Evolutionary conservation across 2,329 filamentous ascomycete genomes (phyloP).

Genomic region (Penicillium sp.): DNA sequence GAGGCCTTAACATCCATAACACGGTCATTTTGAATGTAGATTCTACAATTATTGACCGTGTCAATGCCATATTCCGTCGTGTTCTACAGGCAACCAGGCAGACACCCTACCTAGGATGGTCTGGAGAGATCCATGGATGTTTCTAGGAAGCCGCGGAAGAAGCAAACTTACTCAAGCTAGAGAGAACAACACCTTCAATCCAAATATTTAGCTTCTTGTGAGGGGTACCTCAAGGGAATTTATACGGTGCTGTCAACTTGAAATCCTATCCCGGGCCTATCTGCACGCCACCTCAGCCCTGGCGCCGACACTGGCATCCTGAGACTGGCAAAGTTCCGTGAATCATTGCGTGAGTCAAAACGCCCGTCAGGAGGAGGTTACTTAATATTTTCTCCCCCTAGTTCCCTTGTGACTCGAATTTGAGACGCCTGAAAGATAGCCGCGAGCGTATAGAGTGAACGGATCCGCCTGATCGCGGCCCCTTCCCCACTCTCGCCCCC

Average conservation of each 20-base stretch:
- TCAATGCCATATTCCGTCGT: neutral
- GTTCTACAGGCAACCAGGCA: neutral
- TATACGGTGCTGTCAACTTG: neutral
- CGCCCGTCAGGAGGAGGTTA: neutral
- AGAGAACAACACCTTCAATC: too few relatives aligned
- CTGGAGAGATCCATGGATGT: neutral
- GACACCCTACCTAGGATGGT: neutral
- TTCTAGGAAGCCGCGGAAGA: neutral
- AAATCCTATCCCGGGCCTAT: neutral
- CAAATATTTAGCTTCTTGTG: too few relatives aligned
- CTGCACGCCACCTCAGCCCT: neutral
- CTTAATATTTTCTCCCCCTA: too few relatives aligned
- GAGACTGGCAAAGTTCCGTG: neutral
- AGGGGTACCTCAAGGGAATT: too few relatives aligned
- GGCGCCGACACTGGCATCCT: neutral
- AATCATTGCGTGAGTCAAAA: neutral
- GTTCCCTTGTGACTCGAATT: too few relatives aligned
- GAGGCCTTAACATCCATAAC: neutral
- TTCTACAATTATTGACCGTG: too few relatives aligned
- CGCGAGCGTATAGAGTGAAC: neutral
- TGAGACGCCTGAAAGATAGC: too few relatives aligned
- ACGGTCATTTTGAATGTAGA: neutral
- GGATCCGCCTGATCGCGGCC: slow-evolving; percentile 7
- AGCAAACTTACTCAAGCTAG: neutral
- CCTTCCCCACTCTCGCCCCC: slow-evolving; percentile 17